These are phyloP conservation scores for Opeltia flavorubescens DNA, from an alignment of 495 filamentous ascomycete genomes.

Conservation along the genomic window DNA sequence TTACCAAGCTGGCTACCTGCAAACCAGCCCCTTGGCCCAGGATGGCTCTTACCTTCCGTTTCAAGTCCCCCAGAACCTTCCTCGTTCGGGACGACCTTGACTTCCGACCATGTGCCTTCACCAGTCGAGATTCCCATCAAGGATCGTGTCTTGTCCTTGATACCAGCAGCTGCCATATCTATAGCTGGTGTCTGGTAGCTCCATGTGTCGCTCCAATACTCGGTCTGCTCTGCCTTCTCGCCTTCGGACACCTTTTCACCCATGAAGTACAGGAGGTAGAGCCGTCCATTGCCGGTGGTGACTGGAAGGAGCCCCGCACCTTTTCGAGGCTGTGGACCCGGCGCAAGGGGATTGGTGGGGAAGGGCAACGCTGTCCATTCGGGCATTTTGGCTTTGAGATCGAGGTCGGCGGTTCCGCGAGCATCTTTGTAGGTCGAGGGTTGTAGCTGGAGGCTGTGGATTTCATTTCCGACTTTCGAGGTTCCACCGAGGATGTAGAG, in stretches of 20 bases:
- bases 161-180: constrained; percentile 28
- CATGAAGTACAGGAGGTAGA: constrained; percentile 39
- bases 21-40: constrained; percentile 34
- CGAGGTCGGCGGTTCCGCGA: neutral
- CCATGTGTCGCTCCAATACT: constrained; percentile 32
- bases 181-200: constrained; percentile 34
- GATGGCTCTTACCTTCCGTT: constrained; percentile 34
- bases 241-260: constrained; percentile 17
- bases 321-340: constrained; percentile 29
- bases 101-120: constrained; percentile 31
- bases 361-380: constrained; percentile 31
- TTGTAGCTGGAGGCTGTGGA: constrained; percentile 28
- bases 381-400: constrained; percentile 12
- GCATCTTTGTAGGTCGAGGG: constrained; percentile 10
- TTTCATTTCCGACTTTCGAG: constrained; percentile 23
- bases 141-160: constrained; percentile 34
- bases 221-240: constrained; percentile 7
- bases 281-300: constrained; percentile 33
- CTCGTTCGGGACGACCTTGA: constrained; percentile 30
- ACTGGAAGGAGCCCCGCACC: constrained; percentile 32
- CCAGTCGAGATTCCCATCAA: constrained; percentile 27
- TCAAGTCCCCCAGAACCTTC: constrained; percentile 8
- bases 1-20: constrained; percentile 22
- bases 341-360: constrained; percentile 31
- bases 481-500: constrained; percentile 30